Conservation (phyloP, 495 filamentous ascomycete genomes). For the Venustampulla echinocandica region DNA sequence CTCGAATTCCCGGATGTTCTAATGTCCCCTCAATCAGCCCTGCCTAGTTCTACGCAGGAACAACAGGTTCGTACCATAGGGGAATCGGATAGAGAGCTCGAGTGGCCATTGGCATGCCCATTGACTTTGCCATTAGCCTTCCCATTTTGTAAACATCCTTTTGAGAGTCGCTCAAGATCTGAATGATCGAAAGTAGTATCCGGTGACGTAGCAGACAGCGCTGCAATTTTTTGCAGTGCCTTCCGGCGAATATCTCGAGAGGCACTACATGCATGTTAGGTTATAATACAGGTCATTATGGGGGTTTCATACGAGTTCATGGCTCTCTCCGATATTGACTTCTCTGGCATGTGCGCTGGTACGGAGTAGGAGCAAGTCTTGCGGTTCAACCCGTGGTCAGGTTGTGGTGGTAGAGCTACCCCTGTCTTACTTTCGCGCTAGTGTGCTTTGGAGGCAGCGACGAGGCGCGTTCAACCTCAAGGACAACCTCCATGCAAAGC, state of each 20-base stretch:
- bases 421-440: slow-evolving; percentile 14
- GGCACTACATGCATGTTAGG: slow-evolving; percentile 10
- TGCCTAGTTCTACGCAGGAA: background rate
- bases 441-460: slow-evolving; percentile 4
- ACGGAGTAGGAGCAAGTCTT: no score
- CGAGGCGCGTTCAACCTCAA: slow-evolving; percentile 3
- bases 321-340: background rate
- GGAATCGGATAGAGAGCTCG: slow-evolving; percentile 28
- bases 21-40: slow-evolving; percentile 8
- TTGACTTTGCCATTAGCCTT: slow-evolving; percentile 15
- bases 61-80: slow-evolving; percentile 39
- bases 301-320: slow-evolving; percentile 17
- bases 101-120: slow-evolving; percentile 7
- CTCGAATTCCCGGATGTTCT: slow-evolving; percentile 75
- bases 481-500: slow-evolving; percentile 2
- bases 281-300: background rate
- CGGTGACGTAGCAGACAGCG: slow-evolving; percentile 46
- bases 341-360: background rate
- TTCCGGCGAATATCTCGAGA: slow-evolving; percentile 44
- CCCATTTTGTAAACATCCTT: slow-evolving; percentile 39
- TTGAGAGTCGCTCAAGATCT: slow-evolving; percentile 56
- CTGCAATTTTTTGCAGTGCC: slow-evolving; percentile 65
- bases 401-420: background rate
- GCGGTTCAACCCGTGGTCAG: background rate
- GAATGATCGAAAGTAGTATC: slow-evolving; percentile 44